phyloP scores from a whole-genome alignment of 176 grass and related monocot species.

The Hyparrhenia diplandra region DNA sequence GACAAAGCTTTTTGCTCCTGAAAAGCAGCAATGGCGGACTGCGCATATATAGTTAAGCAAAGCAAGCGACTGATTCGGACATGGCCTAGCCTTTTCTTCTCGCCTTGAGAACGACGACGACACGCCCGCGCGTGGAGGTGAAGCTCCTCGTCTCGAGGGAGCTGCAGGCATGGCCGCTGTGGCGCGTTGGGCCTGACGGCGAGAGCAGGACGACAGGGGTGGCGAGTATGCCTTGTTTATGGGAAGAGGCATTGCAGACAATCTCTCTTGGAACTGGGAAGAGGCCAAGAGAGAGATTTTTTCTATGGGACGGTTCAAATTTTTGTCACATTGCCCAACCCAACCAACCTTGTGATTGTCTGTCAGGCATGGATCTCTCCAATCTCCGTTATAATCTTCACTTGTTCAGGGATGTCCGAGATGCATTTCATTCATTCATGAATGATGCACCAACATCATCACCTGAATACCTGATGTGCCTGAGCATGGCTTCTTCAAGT shows the following conservation, averaged over 20 bases:
- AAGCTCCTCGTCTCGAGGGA: slow-evolving; percentile 40
- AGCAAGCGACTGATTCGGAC: slow-evolving; percentile 29
- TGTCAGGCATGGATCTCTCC: neutral
- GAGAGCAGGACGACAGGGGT: slow-evolving; percentile 4
- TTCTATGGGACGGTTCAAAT: slow-evolving; percentile 19
- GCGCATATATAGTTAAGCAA: slow-evolving; percentile 10
- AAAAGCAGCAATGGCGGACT: slow-evolving; percentile 42
- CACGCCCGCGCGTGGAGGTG: slow-evolving; percentile 26
- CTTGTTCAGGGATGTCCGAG: neutral
- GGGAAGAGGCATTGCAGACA: too few relatives aligned
- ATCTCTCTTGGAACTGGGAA: neutral
- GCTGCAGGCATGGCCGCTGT: slow-evolving; percentile 16
- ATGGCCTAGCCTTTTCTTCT: neutral
- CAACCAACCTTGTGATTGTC: slow-evolving; percentile 10
- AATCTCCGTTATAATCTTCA: neutral
- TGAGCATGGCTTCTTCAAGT: neutral
- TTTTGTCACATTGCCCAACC: slow-evolving; percentile 10
- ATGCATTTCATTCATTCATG: neutral
- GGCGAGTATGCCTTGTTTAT: slow-evolving; percentile 24
- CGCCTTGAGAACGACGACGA: slow-evolving; percentile 27
- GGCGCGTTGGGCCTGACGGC: slow-evolving; percentile 11
- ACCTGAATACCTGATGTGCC: neutral
- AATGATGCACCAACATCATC: neutral
- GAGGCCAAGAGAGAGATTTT: neutral
- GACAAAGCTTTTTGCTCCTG: slow-evolving; percentile 39